Percentiles rank a stretch among this genome's conserved stretches.
Conservation (phyloP, 108 stramenopile genomes). For the Pseudonitzschia multiseries region DNA sequence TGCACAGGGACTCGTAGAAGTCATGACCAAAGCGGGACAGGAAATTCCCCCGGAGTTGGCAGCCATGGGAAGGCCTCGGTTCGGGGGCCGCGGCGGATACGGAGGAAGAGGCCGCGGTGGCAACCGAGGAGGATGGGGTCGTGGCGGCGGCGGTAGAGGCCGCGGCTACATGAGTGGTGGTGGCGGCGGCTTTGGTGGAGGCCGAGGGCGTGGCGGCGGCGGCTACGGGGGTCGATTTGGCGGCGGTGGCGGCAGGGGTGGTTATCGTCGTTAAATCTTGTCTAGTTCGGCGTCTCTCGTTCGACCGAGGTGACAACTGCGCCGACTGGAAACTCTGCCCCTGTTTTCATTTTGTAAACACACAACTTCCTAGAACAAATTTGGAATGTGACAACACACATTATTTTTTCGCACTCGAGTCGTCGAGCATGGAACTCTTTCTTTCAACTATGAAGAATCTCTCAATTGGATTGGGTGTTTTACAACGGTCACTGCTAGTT, state of each 20-base stretch:
- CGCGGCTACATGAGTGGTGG: conserved; percentile 55
- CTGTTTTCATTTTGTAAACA: neutral
- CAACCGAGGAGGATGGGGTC: conserved; percentile 47
- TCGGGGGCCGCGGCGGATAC: conserved; percentile 58
- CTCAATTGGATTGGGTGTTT: no score
- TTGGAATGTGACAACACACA: neutral
- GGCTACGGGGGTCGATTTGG: conserved; percentile 27
- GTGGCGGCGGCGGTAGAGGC: conserved; percentile 63
- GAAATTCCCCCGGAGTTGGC: conserved; percentile 77
- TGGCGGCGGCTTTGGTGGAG: conserved; percentile 42
- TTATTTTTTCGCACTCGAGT: no score
- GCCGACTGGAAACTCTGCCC: neutral
- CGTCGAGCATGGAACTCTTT: no score
- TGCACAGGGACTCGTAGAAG: conserved; percentile 82
- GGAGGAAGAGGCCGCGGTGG: conserved; percentile 54
- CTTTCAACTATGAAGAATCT: no score
- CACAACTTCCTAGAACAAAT: neutral
- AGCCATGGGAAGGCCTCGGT: conserved; percentile 70
- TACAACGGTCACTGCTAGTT: no score
- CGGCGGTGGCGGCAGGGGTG: conserved; percentile 31
- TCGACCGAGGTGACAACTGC: neutral
- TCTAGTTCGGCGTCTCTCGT: neutral
- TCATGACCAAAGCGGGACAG: conserved; percentile 81
- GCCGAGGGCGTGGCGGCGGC: conserved; percentile 25
- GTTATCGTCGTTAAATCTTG: conserved; percentile 2